Evolutionary conservation across 352 stramenopile species (phyloP).

Genomic region (Phytopythium kandeliae): DNA sequence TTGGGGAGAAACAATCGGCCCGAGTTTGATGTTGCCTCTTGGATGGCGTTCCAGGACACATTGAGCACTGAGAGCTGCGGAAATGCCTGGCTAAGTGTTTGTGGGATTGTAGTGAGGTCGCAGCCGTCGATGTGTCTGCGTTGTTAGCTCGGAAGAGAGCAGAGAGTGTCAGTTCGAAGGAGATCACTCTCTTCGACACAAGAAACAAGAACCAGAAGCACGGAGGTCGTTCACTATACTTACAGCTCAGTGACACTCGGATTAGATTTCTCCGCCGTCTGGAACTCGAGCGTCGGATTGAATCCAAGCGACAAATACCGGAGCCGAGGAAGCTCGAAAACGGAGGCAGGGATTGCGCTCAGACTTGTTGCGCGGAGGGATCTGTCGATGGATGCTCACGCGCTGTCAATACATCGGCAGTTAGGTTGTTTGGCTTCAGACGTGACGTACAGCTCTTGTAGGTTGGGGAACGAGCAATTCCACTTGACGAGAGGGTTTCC

Average conservation of each 20-base stretch:
- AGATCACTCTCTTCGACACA: no score
- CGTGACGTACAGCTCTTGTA: constrained; percentile 11
- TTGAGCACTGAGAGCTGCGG: constrained; percentile 13
- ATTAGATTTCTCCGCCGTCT: constrained; percentile 4
- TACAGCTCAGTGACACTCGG: constrained; percentile 16
- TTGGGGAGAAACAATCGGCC: neutral
- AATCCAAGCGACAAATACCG: constrained; percentile 11
- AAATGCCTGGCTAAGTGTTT: constrained; percentile 6
- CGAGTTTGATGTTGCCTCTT: neutral
- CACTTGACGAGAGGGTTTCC: constrained; percentile 13
- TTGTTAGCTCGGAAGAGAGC: no score
- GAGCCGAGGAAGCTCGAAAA: constrained; percentile 15
- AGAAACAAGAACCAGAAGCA: neutral
- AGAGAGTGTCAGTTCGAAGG: neutral
- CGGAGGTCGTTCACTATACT: neutral
- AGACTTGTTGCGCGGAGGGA: constrained; percentile 8
- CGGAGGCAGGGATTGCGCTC: constrained; percentile 6
- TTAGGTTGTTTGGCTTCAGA: no score
- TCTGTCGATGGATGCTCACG: no score
- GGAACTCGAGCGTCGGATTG: constrained; percentile 16
- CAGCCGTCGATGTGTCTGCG: constrained; percentile 17
- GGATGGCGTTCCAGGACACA: constrained; percentile 15
- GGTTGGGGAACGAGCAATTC: constrained; percentile 13
- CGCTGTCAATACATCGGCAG: no score
- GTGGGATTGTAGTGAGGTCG: constrained; percentile 5